A percentile compares a stretch with the other conserved stretches of the same genome.
Conservation (phyloP, 169 alveolate species). For the Toxoplasma gondii region DNA sequence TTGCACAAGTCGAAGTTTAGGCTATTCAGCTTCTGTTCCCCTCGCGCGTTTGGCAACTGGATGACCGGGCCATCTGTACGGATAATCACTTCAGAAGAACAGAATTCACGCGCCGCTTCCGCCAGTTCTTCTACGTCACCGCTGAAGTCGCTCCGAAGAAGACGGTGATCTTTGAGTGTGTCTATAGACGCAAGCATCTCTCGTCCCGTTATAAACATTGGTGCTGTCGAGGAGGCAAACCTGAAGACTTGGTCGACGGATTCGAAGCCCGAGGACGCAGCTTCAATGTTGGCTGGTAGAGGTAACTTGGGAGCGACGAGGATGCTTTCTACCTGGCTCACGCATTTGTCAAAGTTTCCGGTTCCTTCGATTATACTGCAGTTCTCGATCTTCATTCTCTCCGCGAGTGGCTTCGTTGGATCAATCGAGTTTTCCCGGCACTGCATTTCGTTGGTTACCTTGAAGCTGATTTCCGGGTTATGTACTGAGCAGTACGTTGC, state of each 20-base stretch:
- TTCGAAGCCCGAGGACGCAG: slow-evolving; percentile 46
- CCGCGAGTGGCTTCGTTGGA: slow-evolving; percentile 23
- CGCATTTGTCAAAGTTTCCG: slow-evolving; percentile 45
- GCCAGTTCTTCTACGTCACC: slow-evolving; percentile 15
- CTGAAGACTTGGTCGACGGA: slow-evolving; percentile 15
- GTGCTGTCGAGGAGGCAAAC: slow-evolving; percentile 18
- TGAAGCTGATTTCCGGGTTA: not conserved
- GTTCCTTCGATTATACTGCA: slow-evolving; percentile 42
- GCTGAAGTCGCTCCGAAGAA: not conserved
- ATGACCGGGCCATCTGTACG: not conserved
- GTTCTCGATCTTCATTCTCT: not conserved
- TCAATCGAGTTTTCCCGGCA: not conserved
- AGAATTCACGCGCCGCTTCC: not conserved
- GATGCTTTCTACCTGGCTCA: not conserved
- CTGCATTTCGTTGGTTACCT: not conserved
- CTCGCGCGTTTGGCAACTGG: not conserved
- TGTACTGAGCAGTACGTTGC: slow-evolving; percentile 19
- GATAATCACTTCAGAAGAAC: not conserved
- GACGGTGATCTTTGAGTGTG: not conserved
- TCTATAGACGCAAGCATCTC: not conserved
- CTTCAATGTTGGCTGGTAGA: slow-evolving; percentile 53
- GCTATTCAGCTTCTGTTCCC: not conserved
- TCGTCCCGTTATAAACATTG: slow-evolving; percentile 29
- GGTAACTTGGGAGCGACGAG: slow-evolving; percentile 30
- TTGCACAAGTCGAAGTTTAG: not conserved